These are phyloP conservation scores for Lasiosphaeriaceae sp. DNA, from an alignment of 495 filamentous ascomycete genomes.

Conservation along the genomic window DNA sequence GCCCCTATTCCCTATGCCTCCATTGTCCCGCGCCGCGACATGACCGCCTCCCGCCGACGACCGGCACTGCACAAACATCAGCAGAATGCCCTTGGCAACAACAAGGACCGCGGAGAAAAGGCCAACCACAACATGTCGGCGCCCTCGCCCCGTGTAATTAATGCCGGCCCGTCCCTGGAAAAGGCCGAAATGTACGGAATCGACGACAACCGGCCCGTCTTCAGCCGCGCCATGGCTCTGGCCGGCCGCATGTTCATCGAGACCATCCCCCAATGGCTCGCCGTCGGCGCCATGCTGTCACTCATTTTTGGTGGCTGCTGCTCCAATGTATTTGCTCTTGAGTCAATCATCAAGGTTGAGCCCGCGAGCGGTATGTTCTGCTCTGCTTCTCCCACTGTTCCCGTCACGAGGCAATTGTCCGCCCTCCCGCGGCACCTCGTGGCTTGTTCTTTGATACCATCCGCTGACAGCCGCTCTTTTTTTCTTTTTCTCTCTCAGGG, in stretches of 20 bases:
- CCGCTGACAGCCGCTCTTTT: slow-evolving; percentile 11
- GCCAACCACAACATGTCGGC: slow-evolving; percentile 17
- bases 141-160: slow-evolving; percentile 47
- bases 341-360: slow-evolving; percentile 88
- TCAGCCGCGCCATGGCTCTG: slow-evolving; percentile 50
- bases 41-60: slow-evolving; percentile 31
- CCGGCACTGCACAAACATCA: slow-evolving; percentile 33
- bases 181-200: slow-evolving; percentile 55
- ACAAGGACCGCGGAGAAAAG: slow-evolving; percentile 33
- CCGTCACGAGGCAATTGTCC: neutral
- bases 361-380: slow-evolving; percentile 53
- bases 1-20: slow-evolving; percentile 7
- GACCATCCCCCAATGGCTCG: slow-evolving; percentile 64
- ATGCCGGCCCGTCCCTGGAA: slow-evolving; percentile 51
- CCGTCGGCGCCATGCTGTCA: slow-evolving; percentile 66
- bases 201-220: slow-evolving; percentile 50
- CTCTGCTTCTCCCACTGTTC: neutral
- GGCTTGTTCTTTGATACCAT: neutral
- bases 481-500: slow-evolving; percentile 43
- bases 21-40: slow-evolving; percentile 17
- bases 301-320: slow-evolving; percentile 98
- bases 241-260: slow-evolving; percentile 55
- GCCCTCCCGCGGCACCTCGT: neutral
- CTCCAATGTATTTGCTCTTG: slow-evolving; percentile 95
- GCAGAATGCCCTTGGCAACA: slow-evolving; percentile 27